phyloP scores from a whole-genome alignment of 108 stramenopile genomes.

The Cafeteria roenbergensis region DNA sequence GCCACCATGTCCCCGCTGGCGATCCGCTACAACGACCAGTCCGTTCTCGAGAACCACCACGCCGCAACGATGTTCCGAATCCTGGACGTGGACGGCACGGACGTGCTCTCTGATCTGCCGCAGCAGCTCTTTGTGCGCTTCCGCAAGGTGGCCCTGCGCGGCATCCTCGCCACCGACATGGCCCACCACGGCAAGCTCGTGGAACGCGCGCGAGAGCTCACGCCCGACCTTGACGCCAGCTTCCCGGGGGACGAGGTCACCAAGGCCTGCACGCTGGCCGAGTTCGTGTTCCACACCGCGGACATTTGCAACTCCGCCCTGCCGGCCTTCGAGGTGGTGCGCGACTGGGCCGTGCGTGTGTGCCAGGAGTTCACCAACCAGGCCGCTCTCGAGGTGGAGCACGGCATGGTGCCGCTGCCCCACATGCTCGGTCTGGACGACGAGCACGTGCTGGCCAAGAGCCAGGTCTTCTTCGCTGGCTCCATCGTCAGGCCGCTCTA shows the following conservation, averaged over 20 bases:
- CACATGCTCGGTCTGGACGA: conserved; percentile 41
- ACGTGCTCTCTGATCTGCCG: conserved; percentile 10
- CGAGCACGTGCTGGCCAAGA: conserved; percentile 27
- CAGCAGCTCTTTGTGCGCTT: neutral
- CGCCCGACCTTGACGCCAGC: neutral
- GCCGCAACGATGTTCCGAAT: conserved; percentile 39
- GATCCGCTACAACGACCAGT: conserved; percentile 48
- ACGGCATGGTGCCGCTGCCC: conserved; percentile 31
- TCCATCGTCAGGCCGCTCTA: conserved; percentile 44
- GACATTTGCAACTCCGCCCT: conserved; percentile 37
- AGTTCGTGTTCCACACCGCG: conserved; percentile 30
- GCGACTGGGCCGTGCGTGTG: conserved; percentile 40
- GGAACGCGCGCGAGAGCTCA: neutral
- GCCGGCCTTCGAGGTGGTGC: conserved; percentile 35
- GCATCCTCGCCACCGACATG: conserved; percentile 38
- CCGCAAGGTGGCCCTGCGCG: conserved; percentile 21
- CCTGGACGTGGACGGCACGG: conserved; percentile 25
- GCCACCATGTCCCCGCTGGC: conserved; percentile 24
- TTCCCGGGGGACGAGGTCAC: neutral
- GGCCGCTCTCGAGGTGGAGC: conserved; percentile 28
- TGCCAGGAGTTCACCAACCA: conserved; percentile 36
- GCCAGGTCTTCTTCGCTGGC: conserved; percentile 41
- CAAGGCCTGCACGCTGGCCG: conserved; percentile 21
- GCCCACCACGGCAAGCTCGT: conserved; percentile 15
- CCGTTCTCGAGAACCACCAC: conserved; percentile 55